These are phyloP conservation scores for Ramichloridium luteum DNA, from an alignment of 2,329 filamentous ascomycete genomes.

Conservation along the genomic window DNA sequence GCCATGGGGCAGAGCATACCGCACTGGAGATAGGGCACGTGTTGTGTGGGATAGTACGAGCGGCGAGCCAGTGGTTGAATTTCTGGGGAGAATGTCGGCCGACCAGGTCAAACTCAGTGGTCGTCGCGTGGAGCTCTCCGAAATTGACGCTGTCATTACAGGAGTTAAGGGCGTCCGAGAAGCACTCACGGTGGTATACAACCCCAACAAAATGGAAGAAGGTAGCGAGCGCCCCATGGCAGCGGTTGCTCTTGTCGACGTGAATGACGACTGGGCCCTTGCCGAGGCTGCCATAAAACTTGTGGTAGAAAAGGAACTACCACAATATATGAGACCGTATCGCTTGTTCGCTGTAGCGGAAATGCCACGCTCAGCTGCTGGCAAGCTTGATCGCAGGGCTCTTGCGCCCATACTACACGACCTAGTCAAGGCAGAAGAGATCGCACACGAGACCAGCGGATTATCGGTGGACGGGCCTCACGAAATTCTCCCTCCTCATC, in stretches of 20 bases:
- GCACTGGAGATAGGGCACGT: conserved; percentile 7
- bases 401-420: conserved; percentile 4
- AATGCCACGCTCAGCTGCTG: conserved; percentile 6
- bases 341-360: conserved; percentile 3
- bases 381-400: conserved; percentile 6
- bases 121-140: conserved; percentile 6
- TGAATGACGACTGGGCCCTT: no score
- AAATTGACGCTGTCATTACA: conserved; percentile 6
- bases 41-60: conserved; percentile 4
- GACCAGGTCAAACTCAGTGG: conserved; percentile 9
- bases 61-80: conserved; percentile 8
- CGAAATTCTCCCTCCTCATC: background rate
- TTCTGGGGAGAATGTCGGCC: conserved; percentile 7
- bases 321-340: conserved; percentile 5
- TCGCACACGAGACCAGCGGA: no score
- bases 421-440: conserved; percentile 2
- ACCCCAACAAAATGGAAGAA: conserved; percentile 3
- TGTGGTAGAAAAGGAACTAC: conserved; percentile 2
- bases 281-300: no score
- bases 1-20: conserved; percentile 3
- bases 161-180: conserved; percentile 3
- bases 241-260: no score
- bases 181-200: conserved; percentile 4
- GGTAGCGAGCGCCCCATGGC: conserved; percentile 11
- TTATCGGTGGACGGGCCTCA: no score